Percentiles rank a stretch among this genome's conserved stretches.
These are phyloP conservation scores for Rutstroemia sp. DNA, from an alignment of 2,329 filamentous ascomycete genomes.

Conservation along the genomic window DNA sequence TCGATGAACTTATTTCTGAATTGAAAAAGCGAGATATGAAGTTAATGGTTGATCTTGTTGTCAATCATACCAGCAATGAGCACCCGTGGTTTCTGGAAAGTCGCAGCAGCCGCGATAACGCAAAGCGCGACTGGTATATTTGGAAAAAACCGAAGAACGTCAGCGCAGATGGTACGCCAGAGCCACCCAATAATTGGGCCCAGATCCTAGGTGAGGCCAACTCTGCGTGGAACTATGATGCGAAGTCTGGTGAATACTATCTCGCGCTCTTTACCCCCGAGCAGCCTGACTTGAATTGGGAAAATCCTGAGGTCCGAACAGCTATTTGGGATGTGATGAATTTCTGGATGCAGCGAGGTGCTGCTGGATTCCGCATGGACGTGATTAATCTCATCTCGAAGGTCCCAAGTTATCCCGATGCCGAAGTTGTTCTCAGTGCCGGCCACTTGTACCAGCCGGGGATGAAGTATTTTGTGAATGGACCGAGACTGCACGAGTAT, in stretches of 20 bases:
- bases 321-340: constrained; percentile 64
- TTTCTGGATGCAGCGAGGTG: constrained; percentile 64
- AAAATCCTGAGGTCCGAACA: constrained; percentile 55
- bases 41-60: constrained; percentile 64
- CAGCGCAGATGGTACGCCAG: constrained; percentile 28
- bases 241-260: constrained; percentile 45
- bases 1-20: constrained; percentile 50
- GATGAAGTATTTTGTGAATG: constrained; percentile 45
- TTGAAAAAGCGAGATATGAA: constrained; percentile 55
- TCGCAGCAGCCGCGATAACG: constrained; percentile 38
- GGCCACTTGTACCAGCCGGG: constrained; percentile 24
- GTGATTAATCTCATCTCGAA: constrained; percentile 64
- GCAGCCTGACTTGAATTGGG: constrained; percentile 75
- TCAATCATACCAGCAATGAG: constrained; percentile 56
- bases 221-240: constrained; percentile 47
- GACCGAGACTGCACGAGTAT: constrained; percentile 50
- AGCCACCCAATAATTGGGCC: constrained; percentile 39
- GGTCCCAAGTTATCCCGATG: constrained; percentile 48
- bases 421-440: constrained; percentile 32
- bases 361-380: constrained; percentile 50
- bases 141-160: constrained; percentile 41
- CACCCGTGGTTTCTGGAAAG: constrained; percentile 53
- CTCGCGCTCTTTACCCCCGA: constrained; percentile 57
- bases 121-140: constrained; percentile 57
- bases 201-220: constrained; percentile 25